Evolutionary conservation across 495 filamentous ascomycete genomes (phyloP), one percentile per base, ranked within the genome.

Genomic region (Tuber borchii): DNA sequence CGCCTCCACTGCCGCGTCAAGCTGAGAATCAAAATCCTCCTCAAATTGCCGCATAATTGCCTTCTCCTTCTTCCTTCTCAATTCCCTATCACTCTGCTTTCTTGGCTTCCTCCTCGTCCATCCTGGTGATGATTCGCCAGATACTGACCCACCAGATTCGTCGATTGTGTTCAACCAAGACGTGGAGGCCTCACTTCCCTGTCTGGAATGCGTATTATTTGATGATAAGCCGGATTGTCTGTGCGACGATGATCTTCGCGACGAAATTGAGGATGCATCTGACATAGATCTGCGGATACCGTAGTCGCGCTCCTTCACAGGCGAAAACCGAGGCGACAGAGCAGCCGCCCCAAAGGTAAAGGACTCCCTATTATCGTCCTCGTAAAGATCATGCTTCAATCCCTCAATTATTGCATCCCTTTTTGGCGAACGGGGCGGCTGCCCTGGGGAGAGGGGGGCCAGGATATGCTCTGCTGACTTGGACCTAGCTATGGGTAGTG

Each of bases 81-180:
- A 73, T 69, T 80, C 78, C 70, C 78, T 73, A 40, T 79, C 78
- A 31, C 78, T 75, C 56, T 79, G 76, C 31, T 77, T 73, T 40
- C 76, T 69, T 22, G 78, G 78, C 43, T 79, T 79, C 42, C 71
- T 82, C 42, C 72, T 76, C 69, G 76, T 77, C 79, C 80, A 82
- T 16, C 78, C 73, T 71, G 81, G 80, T 2, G 81, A 82, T 51
- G 80, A 80, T 69, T 83, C 82, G 12, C 82, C 82, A 31, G 76
- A 81, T 69, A 81, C 79, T 22, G 94, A 97, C 22, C 89, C 91
- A 45, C 91, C 93, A 14, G 94, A 97, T 82, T 99, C 95, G 84
- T 98, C 95, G 73, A 98, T 98, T 0, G 95, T 96, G 82, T 97
- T 94, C 14, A 99, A 85, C 95, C 95, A 99, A 9, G 94, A 97